Evolutionary conservation across 805 yeast genomes (phyloP).

Genomic region (Ogataea polymorpha): DNA sequence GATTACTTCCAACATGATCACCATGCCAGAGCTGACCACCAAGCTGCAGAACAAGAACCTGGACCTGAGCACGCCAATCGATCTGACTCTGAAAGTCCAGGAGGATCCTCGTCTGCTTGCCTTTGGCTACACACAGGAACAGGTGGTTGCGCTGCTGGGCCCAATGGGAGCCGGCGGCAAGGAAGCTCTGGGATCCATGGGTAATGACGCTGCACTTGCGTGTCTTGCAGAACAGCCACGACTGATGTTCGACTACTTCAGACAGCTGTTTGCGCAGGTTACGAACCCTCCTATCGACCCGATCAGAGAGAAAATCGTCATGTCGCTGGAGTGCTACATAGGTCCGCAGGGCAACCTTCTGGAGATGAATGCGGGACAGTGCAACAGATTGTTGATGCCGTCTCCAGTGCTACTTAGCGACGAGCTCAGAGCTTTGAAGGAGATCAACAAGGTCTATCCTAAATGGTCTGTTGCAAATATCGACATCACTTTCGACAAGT

Average conservation of each 20-base stretch:
- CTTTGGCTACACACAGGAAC: constrained; percentile 94
- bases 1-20: constrained; percentile 82
- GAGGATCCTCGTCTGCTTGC: constrained; percentile 81
- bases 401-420: constrained; percentile 77
- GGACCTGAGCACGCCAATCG: constrained; percentile 26
- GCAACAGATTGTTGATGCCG: constrained; percentile 78
- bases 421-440: constrained; percentile 72
- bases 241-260: constrained; percentile 86
- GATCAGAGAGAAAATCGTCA: constrained; percentile 91
- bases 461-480: constrained; percentile 79
- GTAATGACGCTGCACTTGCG: constrained; percentile 94
- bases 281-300: constrained; percentile 99
- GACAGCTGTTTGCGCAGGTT: constrained; percentile 96
- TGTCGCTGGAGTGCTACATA: constrained; percentile 94
- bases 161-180: constrained; percentile 94
- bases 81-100: constrained; percentile 50
- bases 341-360: constrained; percentile 98
- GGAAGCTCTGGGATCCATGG: constrained; percentile 97
- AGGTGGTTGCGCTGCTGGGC: constrained; percentile 72
- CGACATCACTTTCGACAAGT: constrained; percentile 83
- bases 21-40: constrained; percentile 68
- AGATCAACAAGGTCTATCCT: constrained; percentile 74
- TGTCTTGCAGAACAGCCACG: constrained; percentile 93
- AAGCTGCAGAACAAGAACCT: constrained; percentile 49
- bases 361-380: constrained; percentile 89